Conservation (phyloP, 352 stramenopile genomes). For the Thalassiosira hispida region DNA sequence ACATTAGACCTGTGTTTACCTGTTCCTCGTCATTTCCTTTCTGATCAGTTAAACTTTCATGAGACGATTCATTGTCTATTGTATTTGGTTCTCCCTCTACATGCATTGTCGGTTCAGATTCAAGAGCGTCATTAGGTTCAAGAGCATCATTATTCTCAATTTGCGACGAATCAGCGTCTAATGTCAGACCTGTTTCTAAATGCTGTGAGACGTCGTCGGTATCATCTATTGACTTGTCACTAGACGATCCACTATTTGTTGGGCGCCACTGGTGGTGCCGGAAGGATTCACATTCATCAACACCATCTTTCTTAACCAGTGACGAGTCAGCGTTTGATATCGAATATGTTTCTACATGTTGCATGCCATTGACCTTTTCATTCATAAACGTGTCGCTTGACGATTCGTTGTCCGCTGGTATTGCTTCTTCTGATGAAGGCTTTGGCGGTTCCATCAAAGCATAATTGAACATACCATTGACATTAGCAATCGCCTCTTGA, state of each 20-base stretch:
- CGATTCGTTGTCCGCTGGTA: not conserved
- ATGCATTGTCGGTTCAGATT: not conserved
- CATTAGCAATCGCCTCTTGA: conserved; percentile 13
- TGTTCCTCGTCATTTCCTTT: conserved; percentile 8
- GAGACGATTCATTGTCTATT: conserved; percentile 32
- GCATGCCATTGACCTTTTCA: not conserved
- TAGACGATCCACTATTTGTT: not conserved
- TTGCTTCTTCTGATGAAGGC: conserved; percentile 6
- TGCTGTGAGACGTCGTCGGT: not conserved
- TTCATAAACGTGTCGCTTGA: not conserved
- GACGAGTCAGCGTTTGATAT: conserved; percentile 1
- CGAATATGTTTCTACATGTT: not conserved
- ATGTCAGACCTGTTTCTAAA: not conserved
- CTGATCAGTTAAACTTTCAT: conserved; percentile 15
- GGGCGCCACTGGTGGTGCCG: not conserved
- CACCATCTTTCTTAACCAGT: not conserved
- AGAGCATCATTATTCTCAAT: no score
- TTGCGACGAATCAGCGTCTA: not conserved
- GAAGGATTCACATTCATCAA: not conserved
- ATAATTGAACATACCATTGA: conserved; percentile 18
- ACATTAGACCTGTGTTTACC: not conserved
- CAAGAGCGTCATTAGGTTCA: not conserved
- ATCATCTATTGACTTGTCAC: not conserved
- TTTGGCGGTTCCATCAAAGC: not conserved
- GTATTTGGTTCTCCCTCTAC: not conserved